Evolutionary conservation across 176 grass and related monocot genomes (phyloP).

Genomic region (Rhynchospora breviuscula): DNA sequence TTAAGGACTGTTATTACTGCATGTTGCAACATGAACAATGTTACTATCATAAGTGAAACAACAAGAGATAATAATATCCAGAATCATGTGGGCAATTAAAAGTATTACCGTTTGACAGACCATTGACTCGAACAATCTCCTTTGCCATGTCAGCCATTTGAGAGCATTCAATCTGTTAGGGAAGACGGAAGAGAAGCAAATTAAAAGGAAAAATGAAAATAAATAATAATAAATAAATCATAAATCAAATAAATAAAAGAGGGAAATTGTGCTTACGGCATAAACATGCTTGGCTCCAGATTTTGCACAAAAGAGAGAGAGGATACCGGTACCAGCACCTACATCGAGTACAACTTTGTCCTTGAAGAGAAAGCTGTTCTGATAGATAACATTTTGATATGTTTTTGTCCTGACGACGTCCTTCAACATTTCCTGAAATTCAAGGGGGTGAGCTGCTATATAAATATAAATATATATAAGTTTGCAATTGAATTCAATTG

Average conservation of each 20-base stretch:
- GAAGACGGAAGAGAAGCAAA: background rate
- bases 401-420: conserved; percentile 78
- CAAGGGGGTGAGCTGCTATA: background rate
- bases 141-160: conserved; percentile 97
- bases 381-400: conserved; percentile 91
- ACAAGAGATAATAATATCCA: background rate
- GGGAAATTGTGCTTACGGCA: conserved; percentile 37
- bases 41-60: background rate
- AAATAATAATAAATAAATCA: background rate
- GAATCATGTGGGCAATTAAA: background rate
- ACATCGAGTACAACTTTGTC: conserved; percentile 96
- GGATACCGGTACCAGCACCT: conserved; percentile 85
- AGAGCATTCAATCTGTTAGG: conserved; percentile 84
- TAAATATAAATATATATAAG: no score
- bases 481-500: background rate
- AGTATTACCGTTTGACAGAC: conserved; percentile 69
- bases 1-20: conserved; percentile 94
- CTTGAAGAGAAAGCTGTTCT: conserved; percentile 85
- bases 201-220: background rate
- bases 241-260: background rate
- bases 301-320: conserved; percentile 97
- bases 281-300: conserved; percentile 98
- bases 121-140: conserved; percentile 85
- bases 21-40: background rate
- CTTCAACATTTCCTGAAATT: conserved; percentile 94